phyloP scores from a whole-genome alignment of 208 protist genomes.

The Leishmania martiniquensis region DNA sequence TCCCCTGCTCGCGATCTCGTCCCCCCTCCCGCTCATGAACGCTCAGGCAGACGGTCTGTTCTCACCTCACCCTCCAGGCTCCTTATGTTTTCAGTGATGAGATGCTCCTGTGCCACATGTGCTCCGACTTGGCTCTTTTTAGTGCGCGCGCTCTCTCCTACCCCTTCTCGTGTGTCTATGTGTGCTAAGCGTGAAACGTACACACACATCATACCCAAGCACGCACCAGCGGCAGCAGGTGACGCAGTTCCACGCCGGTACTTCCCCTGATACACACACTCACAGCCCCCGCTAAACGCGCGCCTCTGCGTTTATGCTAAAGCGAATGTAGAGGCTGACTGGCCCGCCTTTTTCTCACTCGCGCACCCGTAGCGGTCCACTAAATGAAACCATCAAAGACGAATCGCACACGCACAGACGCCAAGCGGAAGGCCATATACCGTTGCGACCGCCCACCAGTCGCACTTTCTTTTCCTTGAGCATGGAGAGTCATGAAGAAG shows the following conservation, averaged over 20 bases:
- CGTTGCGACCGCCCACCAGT: neutral
- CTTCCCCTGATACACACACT: neutral
- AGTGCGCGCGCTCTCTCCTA: no score
- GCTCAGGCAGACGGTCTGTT: neutral
- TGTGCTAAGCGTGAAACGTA: neutral
- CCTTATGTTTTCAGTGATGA: neutral
- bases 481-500: conserved; percentile 9
- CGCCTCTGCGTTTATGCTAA: neutral
- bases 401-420: neutral
- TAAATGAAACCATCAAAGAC: neutral
- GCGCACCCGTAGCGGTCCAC: no score
- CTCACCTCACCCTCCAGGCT: neutral
- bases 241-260: neutral
- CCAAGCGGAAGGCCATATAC: neutral
- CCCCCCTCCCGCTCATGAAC: neutral
- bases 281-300: no score
- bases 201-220: neutral
- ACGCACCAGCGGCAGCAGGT: no score
- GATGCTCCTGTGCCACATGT: no score
- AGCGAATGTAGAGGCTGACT: neutral
- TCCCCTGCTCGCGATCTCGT: neutral
- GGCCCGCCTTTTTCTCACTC: neutral
- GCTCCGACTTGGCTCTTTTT: no score
- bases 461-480: neutral
- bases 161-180: no score